Evolutionary conservation across 78 protist species (phyloP).

Genomic region (Cavenderia fasciculata): DNA sequence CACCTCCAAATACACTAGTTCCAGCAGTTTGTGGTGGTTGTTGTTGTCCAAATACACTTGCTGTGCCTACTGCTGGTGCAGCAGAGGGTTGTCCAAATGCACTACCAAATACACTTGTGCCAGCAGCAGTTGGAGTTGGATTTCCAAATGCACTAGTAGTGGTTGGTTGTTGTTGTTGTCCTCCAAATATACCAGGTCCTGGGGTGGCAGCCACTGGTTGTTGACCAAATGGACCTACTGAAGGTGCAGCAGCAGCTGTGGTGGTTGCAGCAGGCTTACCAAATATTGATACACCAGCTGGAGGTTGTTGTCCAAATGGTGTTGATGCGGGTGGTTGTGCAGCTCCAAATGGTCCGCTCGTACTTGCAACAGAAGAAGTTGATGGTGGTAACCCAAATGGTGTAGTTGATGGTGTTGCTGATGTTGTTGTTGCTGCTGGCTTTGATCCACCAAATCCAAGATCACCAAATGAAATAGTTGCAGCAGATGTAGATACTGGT

Average conservation of each 20-base stretch:
- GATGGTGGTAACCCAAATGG: background rate
- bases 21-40: no score
- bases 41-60: background rate
- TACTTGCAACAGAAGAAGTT: background rate
- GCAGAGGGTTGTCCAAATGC: background rate
- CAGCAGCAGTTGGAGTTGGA: background rate
- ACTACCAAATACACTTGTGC: background rate
- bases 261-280: background rate
- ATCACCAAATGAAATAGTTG: background rate
- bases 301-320: background rate
- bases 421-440: background rate
- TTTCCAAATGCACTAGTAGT: no score
- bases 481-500: no score
- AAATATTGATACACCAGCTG: background rate
- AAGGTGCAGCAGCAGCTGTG: background rate
- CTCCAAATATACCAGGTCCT: background rate
- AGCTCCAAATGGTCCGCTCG: no score
- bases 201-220: background rate
- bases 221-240: background rate
- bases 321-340: no score
- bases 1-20: background rate
- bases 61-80: background rate
- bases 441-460: no score
- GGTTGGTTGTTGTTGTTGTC: background rate
- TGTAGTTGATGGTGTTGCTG: background rate